Conservation (phyloP, 345 rosid species). For the Hibiscus trionum region DNA sequence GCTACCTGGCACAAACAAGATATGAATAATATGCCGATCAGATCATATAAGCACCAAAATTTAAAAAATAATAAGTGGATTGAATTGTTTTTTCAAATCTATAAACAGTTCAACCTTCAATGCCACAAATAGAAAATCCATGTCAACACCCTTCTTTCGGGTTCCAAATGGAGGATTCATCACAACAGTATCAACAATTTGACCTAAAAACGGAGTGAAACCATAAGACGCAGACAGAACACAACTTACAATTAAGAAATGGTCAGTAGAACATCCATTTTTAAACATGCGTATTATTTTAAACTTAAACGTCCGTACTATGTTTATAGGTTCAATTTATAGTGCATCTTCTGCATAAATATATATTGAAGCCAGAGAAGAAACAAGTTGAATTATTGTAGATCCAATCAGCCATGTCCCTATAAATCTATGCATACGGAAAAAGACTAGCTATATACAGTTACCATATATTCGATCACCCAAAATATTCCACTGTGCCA, state of each 20-base stretch:
- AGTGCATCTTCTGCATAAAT: not conserved
- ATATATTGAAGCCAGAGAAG: not conserved
- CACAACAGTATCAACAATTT: constrained; percentile 63
- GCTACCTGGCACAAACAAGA: constrained; percentile 46
- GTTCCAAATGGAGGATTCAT: constrained; percentile 99
- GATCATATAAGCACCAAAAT: not conserved
- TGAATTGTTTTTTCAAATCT: constrained; percentile 37
- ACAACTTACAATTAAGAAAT: not conserved
- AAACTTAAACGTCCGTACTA: not conserved
- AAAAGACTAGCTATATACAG: not conserved
- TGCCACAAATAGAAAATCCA: constrained; percentile 71
- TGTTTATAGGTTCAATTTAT: not conserved
- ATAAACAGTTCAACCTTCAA: constrained; percentile 41
- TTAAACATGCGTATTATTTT: not conserved
- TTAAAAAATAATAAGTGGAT: too few relatives aligned
- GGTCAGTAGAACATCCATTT: not conserved
- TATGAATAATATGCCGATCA: not conserved
- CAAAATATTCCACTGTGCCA: not conserved
- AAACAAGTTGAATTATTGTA: not conserved
- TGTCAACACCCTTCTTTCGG: constrained; percentile 81
- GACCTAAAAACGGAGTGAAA: constrained; percentile 30
- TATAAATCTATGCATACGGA: not conserved
- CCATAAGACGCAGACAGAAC: not conserved
- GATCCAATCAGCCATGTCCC: constrained; percentile 45
- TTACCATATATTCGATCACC: not conserved